Evolutionary conservation across 345 rosid genomes (phyloP).

Genomic region (Capsella bursapastoris): DNA sequence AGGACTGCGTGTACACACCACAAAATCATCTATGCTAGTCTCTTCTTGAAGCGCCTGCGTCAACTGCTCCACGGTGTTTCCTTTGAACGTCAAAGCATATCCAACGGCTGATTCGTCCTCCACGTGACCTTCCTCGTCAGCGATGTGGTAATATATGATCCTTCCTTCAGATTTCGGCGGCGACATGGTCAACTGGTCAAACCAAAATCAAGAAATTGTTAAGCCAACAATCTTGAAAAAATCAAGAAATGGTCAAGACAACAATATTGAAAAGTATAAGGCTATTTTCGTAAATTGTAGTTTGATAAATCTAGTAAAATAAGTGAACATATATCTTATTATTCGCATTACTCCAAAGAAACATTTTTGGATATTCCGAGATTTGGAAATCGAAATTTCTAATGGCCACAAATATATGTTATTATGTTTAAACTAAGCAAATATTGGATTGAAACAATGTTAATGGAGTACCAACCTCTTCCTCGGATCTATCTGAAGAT

Average conservation of each 20-base stretch:
- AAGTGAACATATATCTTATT: background rate
- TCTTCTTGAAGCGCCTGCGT: slow-evolving; percentile 71
- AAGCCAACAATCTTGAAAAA: slow-evolving; percentile 26
- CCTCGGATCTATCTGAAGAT: slow-evolving; percentile 49
- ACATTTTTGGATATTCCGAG: background rate
- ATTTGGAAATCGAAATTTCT: background rate
- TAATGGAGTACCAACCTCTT: slow-evolving; percentile 64
- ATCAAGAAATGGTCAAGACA: slow-evolving; percentile 29
- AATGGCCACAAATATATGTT: background rate
- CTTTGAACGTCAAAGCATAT: slow-evolving; percentile 65
- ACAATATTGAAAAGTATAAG: background rate
- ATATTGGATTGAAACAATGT: background rate
- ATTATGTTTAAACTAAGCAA: background rate
- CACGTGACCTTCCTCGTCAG: slow-evolving; percentile 69
- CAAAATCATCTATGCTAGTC: slow-evolving; percentile 61
- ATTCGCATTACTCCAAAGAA: background rate
- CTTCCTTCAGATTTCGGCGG: slow-evolving; percentile 78
- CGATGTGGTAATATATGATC: slow-evolving; percentile 78
- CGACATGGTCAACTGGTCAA: slow-evolving; percentile 38
- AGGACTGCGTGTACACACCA: slow-evolving; percentile 87
- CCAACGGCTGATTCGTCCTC: slow-evolving; percentile 71
- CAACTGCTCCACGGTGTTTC: slow-evolving; percentile 73
- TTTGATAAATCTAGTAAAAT: background rate
- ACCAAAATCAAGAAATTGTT: slow-evolving; percentile 27
- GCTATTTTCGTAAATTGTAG: background rate